phyloP scores from a whole-genome alignment of 2,329 filamentous ascomycete species.

The Ramularia endophylla region DNA sequence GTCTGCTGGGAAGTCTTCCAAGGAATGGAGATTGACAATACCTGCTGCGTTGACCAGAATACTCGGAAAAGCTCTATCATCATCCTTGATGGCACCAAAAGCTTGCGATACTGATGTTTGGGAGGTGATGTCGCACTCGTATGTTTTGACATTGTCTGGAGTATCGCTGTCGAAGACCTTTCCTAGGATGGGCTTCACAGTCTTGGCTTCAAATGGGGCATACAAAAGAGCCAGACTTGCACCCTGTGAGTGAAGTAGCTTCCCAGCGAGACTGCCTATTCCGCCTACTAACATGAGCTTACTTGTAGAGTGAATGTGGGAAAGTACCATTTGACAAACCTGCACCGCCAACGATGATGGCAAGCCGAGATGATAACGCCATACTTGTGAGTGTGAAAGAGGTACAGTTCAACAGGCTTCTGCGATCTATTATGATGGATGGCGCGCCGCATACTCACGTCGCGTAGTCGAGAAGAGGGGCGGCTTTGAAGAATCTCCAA shows the following conservation, averaged over 20 bases:
- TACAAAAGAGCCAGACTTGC: constrained; percentile 42
- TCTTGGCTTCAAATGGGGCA: constrained; percentile 41
- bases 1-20: constrained; percentile 39
- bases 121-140: constrained; percentile 33
- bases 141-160: constrained; percentile 21
- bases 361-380: constrained; percentile 35
- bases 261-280: constrained; percentile 40
- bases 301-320: background rate
- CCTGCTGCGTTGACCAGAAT: constrained; percentile 33
- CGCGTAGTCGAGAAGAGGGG: too few species aligned
- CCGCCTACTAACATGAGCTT: constrained; percentile 28
- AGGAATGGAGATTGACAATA: constrained; percentile 41
- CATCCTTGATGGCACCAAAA: constrained; percentile 23
- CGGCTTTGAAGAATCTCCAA: too few species aligned
- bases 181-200: constrained; percentile 34
- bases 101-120: constrained; percentile 24
- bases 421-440: too few species aligned
- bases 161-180: constrained; percentile 29
- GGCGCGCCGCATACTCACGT: too few species aligned
- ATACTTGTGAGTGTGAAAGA: too few species aligned
- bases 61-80: constrained; percentile 25
- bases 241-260: constrained; percentile 37
- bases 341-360: constrained; percentile 40
- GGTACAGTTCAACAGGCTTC: too few species aligned
- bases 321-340: too few species aligned